Evolutionary conservation across 139 green algal genomes (phyloP).

Genomic region (Tetratostichococcus sp.): DNA sequence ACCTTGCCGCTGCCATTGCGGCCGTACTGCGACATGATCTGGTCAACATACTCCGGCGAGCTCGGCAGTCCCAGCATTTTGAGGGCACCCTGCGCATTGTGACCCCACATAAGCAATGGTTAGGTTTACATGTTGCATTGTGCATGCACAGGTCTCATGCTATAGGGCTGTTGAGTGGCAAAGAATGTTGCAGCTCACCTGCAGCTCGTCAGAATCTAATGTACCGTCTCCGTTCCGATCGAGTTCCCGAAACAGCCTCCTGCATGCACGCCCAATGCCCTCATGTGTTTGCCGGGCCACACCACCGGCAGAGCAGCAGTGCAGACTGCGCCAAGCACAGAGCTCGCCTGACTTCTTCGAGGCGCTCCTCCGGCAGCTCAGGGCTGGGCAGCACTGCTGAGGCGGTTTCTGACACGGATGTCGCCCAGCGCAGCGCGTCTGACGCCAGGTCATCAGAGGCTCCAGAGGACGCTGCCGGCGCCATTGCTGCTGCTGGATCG

Average conservation of each 20-base stretch:
- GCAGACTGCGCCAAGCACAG: too few relatives aligned
- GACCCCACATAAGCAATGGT: background rate
- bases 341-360: background rate
- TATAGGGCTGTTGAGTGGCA: too few relatives aligned
- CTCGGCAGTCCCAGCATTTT: conserved; percentile 14
- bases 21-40: conserved; percentile 26
- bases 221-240: background rate
- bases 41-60: background rate
- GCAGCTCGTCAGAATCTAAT: background rate
- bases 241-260: background rate
- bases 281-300: too few relatives aligned
- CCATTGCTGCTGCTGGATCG: background rate
- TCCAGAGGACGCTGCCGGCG: background rate
- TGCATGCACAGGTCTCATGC: too few relatives aligned
- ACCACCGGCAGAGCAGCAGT: too few relatives aligned
- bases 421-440: background rate
- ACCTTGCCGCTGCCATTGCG: background rate
- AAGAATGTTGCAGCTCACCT: too few relatives aligned
- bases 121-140: too few relatives aligned
- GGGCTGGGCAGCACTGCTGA: background rate
- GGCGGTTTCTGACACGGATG: background rate
- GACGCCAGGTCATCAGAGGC: too few relatives aligned
- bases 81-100: conserved; percentile 15
- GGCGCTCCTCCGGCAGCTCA: background rate
- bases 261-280: too few relatives aligned